Base-by-base conservation (phyloP, 1,284 basidiomycete genomes). In the Marasmius fiardii region DNA sequence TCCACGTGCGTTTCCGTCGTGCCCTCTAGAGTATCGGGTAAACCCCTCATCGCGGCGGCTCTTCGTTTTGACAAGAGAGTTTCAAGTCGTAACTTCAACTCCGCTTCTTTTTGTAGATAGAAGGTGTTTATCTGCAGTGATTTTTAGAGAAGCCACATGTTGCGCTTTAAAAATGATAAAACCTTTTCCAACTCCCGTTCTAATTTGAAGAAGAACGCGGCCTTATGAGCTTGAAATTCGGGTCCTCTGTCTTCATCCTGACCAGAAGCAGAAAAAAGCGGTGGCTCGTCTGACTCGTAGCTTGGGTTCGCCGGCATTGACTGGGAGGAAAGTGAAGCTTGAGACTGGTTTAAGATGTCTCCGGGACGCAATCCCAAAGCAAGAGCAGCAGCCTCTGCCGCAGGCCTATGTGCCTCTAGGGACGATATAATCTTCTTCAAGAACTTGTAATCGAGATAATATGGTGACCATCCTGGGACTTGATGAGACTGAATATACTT, bases 401-500 rank as follows among this genome's bases (percentile, higher is more conserved):
- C 90, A 3, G 95, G 90, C 58, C 90, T 85, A 65, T 95, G 93
- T 41, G 93, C 92, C 55, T 91, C 88, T 59, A 98, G 85, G n/a
- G 96, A 97, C 60, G 97, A 98, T 69, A 99, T 97, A 67, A 99
- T 98, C 83, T 96, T 96, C 77, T 97, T 97, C 70, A 97, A 80
- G 64, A 90, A 90, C 78, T 99, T 99, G 83, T 99, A 99, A 77
- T 99, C 97, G 63, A 98, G 85, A 73, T 99, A 99, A 76, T 93
- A 95, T 28, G 82, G 74, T 21, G 92, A 93, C 97, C 97, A 99
- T 75, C 95, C 95, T 53, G 97, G 95, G 56, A 98, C 88, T 75
- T 98, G 95, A 72, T 96, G 92, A 34, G 92, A 88, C 73, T 96
- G 94, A 63, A 99, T 95, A 64, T 95, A 92, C 78, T 99, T 99